A percentile compares a stretch with the other conserved stretches of the same genome.
Evolutionary conservation across 2,329 filamentous ascomycete species (phyloP).

Genomic region (Aspergillus sclerotialis): DNA sequence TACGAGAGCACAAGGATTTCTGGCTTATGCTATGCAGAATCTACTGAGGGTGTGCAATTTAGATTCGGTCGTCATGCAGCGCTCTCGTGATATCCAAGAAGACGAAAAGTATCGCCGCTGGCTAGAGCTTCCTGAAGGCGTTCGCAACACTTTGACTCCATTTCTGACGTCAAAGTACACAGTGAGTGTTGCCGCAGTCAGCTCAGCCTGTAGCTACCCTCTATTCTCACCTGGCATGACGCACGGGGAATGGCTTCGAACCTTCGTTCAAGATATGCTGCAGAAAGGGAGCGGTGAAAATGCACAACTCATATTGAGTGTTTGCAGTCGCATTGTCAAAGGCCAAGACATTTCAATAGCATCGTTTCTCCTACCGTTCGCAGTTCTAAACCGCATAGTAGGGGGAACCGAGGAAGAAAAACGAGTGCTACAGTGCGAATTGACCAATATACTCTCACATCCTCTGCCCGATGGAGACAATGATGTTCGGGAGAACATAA

Average conservation of each 20-base stretch:
- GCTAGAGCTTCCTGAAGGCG: slow-evolving; percentile 66
- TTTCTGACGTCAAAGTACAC: slow-evolving; percentile 80
- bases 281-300: slow-evolving; percentile 68
- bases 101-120: slow-evolving; percentile 65
- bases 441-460: slow-evolving; percentile 66
- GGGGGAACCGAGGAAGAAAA: slow-evolving; percentile 61
- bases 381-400: slow-evolving; percentile 74
- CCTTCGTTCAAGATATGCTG: slow-evolving; percentile 74
- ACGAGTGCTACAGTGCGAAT: slow-evolving; percentile 61
- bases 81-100: slow-evolving; percentile 48
- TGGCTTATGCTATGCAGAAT: slow-evolving; percentile 93
- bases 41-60: slow-evolving; percentile 73
- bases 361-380: slow-evolving; percentile 81
- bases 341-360: slow-evolving; percentile 81
- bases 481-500: slow-evolving; percentile 64
- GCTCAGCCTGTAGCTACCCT: slow-evolving; percentile 61
- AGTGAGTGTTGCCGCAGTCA: slow-evolving; percentile 54
- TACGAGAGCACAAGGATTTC: slow-evolving; percentile 77
- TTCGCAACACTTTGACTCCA: slow-evolving; percentile 76
- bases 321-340: slow-evolving; percentile 73
- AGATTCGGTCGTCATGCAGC: slow-evolving; percentile 47
- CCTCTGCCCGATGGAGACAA: slow-evolving; percentile 48
- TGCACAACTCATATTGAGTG: slow-evolving; percentile 69
- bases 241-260: slow-evolving; percentile 75
- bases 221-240: slow-evolving; percentile 63